phyloP scores from a whole-genome alignment of 1,139 yeast species.

The Zygoascus sp. region DNA sequence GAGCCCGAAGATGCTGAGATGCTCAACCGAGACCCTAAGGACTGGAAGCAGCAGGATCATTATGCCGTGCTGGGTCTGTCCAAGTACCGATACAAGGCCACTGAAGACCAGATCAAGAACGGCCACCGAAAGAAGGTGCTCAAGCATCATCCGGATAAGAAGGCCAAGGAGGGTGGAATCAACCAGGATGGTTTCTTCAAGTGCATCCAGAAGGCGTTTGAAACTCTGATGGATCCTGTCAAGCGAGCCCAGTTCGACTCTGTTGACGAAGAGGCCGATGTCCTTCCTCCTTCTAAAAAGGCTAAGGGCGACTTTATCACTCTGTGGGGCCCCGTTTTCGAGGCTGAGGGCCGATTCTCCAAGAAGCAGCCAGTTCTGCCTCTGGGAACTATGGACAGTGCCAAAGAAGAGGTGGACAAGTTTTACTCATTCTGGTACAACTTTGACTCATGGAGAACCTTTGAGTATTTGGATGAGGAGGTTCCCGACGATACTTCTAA shows the following conservation, averaged over 20 bases:
- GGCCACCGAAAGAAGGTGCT: constrained; percentile 97
- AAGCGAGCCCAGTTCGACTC: constrained; percentile 95
- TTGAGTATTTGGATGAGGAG: constrained; percentile 97
- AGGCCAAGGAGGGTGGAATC: constrained; percentile 81
- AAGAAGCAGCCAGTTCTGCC: constrained; percentile 82
- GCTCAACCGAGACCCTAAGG: constrained; percentile 89
- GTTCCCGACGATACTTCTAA: constrained; percentile 99
- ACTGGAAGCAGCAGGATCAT: constrained; percentile 95
- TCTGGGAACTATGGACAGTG: constrained; percentile 63
- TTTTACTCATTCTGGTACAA: constrained; percentile 92
- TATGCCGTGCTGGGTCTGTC: constrained; percentile 94
- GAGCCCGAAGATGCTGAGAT: constrained; percentile 68
- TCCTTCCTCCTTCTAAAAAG: constrained; percentile 68
- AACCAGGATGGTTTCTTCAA: constrained; percentile 98
- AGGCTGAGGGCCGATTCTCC: constrained; percentile 85
- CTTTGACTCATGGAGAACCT: constrained; percentile 97
- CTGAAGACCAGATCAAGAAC: constrained; percentile 88
- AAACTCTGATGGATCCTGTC: constrained; percentile 75
- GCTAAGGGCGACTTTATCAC: constrained; percentile 65
- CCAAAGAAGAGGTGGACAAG: constrained; percentile 80
- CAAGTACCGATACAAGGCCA: constrained; percentile 85
- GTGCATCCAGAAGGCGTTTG: constrained; percentile 95
- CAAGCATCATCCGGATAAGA: constrained; percentile 97
- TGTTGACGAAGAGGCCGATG: constrained; percentile 85
- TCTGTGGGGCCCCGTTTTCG: constrained; percentile 92